Conservation (phyloP, 23 red algal genomes). For the Gracilaria domingensis region DNA sequence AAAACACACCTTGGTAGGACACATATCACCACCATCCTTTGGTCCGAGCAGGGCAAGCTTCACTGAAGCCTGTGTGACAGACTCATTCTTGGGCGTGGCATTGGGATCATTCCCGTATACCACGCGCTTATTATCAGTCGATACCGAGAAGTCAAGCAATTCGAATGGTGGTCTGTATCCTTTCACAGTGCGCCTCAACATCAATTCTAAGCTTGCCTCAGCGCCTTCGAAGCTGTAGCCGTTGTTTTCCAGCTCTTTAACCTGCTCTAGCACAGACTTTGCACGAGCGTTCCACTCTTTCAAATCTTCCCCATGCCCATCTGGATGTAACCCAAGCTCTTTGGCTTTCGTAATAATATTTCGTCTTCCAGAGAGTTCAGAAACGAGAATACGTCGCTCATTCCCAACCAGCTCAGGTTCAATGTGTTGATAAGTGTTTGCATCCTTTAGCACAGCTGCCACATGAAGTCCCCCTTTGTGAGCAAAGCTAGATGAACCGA, state of each 20-base stretch:
- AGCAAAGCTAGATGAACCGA: slow-evolving; percentile 94
- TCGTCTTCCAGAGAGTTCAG: slow-evolving; percentile 88
- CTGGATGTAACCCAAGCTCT: slow-evolving; percentile 77
- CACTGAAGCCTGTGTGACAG: slow-evolving; percentile 75
- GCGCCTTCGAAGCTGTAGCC: slow-evolving; percentile 99
- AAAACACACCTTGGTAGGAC: slow-evolving; percentile 81
- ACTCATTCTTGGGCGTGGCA: slow-evolving; percentile 39
- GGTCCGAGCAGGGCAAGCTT: slow-evolving; percentile 74
- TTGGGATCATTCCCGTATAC: slow-evolving; percentile 37
- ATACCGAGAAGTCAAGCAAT: slow-evolving; percentile 92
- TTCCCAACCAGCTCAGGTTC: slow-evolving; percentile 95
- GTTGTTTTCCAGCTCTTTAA: slow-evolving; percentile 94
- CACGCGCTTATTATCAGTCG: slow-evolving; percentile 86
- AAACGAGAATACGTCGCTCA: slow-evolving; percentile 87
- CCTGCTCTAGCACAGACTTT: slow-evolving; percentile 69
- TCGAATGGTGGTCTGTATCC: slow-evolving; percentile 95
- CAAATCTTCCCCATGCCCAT: slow-evolving; percentile 19
- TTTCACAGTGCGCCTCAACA: slow-evolving; percentile 75
- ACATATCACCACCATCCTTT: slow-evolving; percentile 38
- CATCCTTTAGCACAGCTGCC: slow-evolving; percentile 93
- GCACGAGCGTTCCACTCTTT: slow-evolving; percentile 58
- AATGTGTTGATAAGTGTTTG: slow-evolving; percentile 93
- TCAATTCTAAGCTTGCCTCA: slow-evolving; percentile 93
- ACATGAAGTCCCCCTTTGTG: slow-evolving; percentile 99
- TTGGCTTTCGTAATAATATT: slow-evolving; percentile 92